Evolutionary conservation across 805 yeast species (phyloP).

Genomic region (Phaffomyces antillensis): DNA sequence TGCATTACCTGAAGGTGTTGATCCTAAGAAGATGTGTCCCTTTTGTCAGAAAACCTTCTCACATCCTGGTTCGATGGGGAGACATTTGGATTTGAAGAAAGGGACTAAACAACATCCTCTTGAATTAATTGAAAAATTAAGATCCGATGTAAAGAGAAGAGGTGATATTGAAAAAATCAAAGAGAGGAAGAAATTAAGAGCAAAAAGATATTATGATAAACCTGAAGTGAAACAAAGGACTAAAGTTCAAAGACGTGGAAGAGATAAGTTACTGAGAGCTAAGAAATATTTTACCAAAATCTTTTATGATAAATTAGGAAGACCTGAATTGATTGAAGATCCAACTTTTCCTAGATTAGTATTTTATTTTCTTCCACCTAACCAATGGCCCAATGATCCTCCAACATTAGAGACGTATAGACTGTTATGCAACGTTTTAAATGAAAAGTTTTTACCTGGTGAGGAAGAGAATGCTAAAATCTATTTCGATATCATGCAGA

Average conservation of each 20-base stretch:
- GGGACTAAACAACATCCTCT: conserved; percentile 48
- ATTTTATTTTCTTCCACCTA: conserved; percentile 37
- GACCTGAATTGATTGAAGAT: conserved; percentile 33
- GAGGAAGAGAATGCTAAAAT: conserved; percentile 6
- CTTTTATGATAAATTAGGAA: conserved; percentile 31
- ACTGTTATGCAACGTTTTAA: conserved; percentile 24
- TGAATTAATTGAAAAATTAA: conserved; percentile 36
- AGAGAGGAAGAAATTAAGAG: conserved; percentile 32
- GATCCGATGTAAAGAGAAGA: conserved; percentile 44
- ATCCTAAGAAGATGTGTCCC: conserved; percentile 33
- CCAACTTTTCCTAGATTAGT: conserved; percentile 46
- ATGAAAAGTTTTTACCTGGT: conserved; percentile 16
- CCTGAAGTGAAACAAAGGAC: conserved; percentile 42
- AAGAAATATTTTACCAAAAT: conserved; percentile 27
- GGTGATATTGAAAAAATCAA: conserved; percentile 38
- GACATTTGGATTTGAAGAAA: conserved; percentile 50
- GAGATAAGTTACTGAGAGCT: conserved; percentile 37
- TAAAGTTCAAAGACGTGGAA: conserved; percentile 34
- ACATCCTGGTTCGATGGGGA: conserved; percentile 52
- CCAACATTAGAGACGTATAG: conserved; percentile 41
- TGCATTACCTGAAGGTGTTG: conserved; percentile 24
- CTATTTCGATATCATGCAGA: conserved; percentile 27
- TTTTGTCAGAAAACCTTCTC: conserved; percentile 49
- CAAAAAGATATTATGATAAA: conserved; percentile 39
- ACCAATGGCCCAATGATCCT: conserved; percentile 46